phyloP scores from a whole-genome alignment of 2,329 filamentous ascomycete species.

The Grosmannia penicillata region DNA sequence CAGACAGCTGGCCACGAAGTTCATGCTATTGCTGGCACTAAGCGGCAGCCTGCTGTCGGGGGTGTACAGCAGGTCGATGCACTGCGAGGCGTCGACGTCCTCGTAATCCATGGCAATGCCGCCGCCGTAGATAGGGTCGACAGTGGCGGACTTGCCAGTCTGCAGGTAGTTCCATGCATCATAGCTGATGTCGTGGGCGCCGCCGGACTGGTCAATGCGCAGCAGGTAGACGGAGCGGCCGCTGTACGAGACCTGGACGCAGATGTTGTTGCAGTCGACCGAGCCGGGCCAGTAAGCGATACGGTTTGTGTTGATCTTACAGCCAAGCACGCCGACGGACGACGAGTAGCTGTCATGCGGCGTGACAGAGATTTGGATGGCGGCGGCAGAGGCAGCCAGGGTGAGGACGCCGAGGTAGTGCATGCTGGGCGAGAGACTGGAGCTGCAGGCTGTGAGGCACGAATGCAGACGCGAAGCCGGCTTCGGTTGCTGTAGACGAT shows the following conservation, averaged over 20 bases:
- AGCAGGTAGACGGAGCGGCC: conserved; percentile 39
- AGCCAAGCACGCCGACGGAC: conserved; percentile 40
- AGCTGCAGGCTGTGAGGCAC: too few species aligned
- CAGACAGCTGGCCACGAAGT: conserved; percentile 32
- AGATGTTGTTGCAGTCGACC: conserved; percentile 38
- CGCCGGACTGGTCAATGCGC: conserved; percentile 37
- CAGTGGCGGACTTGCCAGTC: conserved; percentile 29
- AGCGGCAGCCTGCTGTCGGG: conserved; percentile 13
- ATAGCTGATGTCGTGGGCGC: conserved; percentile 43
- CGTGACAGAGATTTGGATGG: conserved; percentile 29
- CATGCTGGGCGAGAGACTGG: too few species aligned
- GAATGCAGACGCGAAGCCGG: too few species aligned
- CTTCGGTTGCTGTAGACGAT: too few species aligned
- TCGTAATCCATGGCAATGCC: conserved; percentile 31
- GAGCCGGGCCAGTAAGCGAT: conserved; percentile 41
- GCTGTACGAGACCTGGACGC: conserved; percentile 33
- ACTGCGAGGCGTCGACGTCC: conserved; percentile 28
- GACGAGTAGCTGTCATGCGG: conserved; percentile 42
- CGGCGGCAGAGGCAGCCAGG: too few species aligned
- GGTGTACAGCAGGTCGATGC: conserved; percentile 31
- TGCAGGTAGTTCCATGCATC: conserved; percentile 43
- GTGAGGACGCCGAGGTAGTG: too few species aligned
- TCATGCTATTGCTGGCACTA: conserved; percentile 37
- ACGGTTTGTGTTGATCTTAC: conserved; percentile 43
- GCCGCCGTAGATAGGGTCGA: conserved; percentile 31